Evolutionary conservation across 805 yeast genomes (phyloP).

Genomic region (Nakazawaea holstii): DNA sequence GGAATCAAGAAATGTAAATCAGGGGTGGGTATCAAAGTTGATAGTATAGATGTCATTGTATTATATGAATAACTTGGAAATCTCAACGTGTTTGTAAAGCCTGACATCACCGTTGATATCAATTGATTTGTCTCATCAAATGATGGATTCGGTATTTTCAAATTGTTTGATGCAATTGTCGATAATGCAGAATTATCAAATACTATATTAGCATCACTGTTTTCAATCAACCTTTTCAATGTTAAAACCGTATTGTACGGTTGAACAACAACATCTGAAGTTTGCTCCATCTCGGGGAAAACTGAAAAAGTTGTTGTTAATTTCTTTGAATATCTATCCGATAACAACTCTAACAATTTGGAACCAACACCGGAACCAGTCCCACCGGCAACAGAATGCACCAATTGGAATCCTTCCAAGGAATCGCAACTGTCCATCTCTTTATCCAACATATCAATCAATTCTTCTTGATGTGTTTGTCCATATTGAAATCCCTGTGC

Average conservation of each 20-base stretch:
- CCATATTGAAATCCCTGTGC: conserved; percentile 84
- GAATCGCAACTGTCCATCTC: conserved; percentile 90
- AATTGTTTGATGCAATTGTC: conserved; percentile 59
- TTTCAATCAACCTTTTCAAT: conserved; percentile 72
- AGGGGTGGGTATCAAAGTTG: conserved; percentile 83
- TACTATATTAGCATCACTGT: conserved; percentile 83
- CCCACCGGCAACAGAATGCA: conserved; percentile 97
- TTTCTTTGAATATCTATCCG: conserved; percentile 80
- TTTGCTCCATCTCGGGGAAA: conserved; percentile 68
- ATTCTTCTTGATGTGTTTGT: conserved; percentile 57
- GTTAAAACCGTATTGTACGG: conserved; percentile 90
- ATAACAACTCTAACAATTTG: conserved; percentile 64
- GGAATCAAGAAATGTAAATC: conserved; percentile 71
- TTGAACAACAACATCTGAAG: conserved; percentile 96
- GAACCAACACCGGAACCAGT: conserved; percentile 98
- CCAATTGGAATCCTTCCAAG: conserved; percentile 81
- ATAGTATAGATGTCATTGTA: conserved; percentile 73
- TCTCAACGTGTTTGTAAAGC: conserved; percentile 80
- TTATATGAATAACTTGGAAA: conserved; percentile 91
- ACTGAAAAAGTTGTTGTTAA: conserved; percentile 80
- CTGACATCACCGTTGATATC: conserved; percentile 78
- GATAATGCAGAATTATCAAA: conserved; percentile 86
- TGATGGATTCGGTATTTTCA: conserved; percentile 55
- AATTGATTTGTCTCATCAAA: conserved; percentile 79
- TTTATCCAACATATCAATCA: conserved; percentile 78